phyloP scores from a whole-genome alignment of 2,329 filamentous ascomycete species.

The Beauveria bassiana region DNA sequence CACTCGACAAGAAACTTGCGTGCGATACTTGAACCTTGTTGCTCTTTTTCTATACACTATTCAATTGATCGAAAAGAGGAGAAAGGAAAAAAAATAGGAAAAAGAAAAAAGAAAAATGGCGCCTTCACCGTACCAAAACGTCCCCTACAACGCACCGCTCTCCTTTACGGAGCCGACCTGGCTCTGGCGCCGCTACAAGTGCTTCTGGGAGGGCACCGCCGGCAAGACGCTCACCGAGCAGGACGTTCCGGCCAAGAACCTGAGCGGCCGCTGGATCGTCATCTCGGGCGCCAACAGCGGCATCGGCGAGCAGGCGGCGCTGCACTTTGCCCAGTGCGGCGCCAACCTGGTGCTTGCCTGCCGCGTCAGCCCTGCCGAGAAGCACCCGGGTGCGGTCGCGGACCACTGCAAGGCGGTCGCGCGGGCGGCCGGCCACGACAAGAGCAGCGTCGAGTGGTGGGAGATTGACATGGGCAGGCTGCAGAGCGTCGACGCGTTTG shows the following conservation, averaged over 20 bases:
- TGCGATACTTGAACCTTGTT: too few species aligned
- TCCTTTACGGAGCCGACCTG: slow-evolving; percentile 8
- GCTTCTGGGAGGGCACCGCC: slow-evolving; percentile 6
- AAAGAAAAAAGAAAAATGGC: background rate
- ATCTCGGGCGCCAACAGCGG: slow-evolving; percentile 18
- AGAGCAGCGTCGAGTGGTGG: slow-evolving; percentile 20
- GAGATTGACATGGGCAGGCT: slow-evolving; percentile 19
- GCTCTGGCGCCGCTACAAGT: slow-evolving; percentile 10
- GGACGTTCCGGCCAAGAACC: slow-evolving; percentile 9
- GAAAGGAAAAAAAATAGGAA: too few species aligned
- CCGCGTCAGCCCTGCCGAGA: slow-evolving; percentile 19
- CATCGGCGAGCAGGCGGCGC: slow-evolving; percentile 20
- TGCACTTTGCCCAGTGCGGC: slow-evolving; percentile 19
- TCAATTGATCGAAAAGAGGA: too few species aligned
- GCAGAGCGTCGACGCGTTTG: slow-evolving; percentile 20
- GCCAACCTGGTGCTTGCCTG: slow-evolving; percentile 21
- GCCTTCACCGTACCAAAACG: background rate
- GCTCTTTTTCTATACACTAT: background rate
- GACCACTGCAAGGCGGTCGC: slow-evolving; percentile 16
- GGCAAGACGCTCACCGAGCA: slow-evolving; percentile 4
- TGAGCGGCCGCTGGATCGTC: slow-evolving; percentile 14
- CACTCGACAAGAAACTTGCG: background rate
- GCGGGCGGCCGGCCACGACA: slow-evolving; percentile 11
- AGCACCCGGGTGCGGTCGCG: slow-evolving; percentile 17
- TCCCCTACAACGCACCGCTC: slow-evolving; percentile 12